Conservation (phyloP, 108 stramenopile genomes). For the Stephanodiscus minutulus region DNA sequence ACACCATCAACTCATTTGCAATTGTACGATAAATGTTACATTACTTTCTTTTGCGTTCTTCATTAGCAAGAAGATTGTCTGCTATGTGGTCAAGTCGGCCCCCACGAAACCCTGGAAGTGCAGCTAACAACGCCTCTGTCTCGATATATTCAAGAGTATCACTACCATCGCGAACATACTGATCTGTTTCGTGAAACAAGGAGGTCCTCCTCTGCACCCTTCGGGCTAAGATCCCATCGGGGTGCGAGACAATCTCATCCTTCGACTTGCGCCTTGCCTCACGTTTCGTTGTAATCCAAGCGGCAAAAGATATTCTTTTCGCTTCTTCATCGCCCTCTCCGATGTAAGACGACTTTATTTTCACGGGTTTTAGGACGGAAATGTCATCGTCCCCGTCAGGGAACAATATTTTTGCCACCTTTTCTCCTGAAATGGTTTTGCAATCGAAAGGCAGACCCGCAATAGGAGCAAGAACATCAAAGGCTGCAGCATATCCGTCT, state of each 20-base stretch:
- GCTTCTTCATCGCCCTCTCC: constrained; percentile 30
- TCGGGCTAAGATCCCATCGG: constrained; percentile 33
- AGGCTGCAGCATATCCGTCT: constrained; percentile 53
- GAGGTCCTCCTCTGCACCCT: constrained; percentile 21
- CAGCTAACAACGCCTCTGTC: constrained; percentile 52
- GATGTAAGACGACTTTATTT: constrained; percentile 43
- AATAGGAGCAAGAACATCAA: constrained; percentile 52
- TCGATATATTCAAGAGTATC: constrained; percentile 49
- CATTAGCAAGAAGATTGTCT: constrained; percentile 37
- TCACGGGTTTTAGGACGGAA: constrained; percentile 40
- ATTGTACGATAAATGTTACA: neutral
- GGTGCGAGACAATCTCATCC: constrained; percentile 29
- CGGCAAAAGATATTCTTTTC: constrained; percentile 39
- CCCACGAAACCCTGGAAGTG: constrained; percentile 47
- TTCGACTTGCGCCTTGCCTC: constrained; percentile 44
- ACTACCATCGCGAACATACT: constrained; percentile 40
- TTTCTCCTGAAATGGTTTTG: constrained; percentile 37
- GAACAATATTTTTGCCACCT: constrained; percentile 47
- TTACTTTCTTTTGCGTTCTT: constrained; percentile 29
- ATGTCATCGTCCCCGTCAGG: constrained; percentile 48
- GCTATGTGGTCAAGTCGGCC: constrained; percentile 47
- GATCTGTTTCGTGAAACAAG: constrained; percentile 45
- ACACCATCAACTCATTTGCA: neutral
- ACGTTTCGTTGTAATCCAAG: constrained; percentile 48
- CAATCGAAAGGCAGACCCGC: constrained; percentile 44